Evolutionary conservation across 208 protist genomes (phyloP), one percentile per base, ranked within the genome.

Genomic region (Leishmania aethiopica): DNA sequence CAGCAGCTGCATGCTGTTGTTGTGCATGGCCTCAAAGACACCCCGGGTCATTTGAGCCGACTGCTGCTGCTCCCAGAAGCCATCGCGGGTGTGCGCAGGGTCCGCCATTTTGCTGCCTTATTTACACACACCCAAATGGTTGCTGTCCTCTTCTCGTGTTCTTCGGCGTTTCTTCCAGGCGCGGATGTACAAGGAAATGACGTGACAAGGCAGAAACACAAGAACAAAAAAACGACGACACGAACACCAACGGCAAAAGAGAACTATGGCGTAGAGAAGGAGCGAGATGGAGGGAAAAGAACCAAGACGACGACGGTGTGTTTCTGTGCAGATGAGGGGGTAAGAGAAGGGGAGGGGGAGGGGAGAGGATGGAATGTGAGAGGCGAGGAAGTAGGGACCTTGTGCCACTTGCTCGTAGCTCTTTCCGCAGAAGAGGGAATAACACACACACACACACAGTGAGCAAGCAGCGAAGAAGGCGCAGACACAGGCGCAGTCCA

Each of bases 1-100:
- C 67, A 91, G 80, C 72, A 88, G 37, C 66, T 85, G 78, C 77
- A 88, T 76, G 72, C 10, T 74, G 13, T 89, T 83, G 66, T 51
- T 81, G 64, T 86, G 78, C 62, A 90, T 79, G 13, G 66, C 74
- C 32, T 88, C 87, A 42, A 90, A 66, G 17, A 45, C 40, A 57
- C 72, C 71, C 51, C 66, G 82, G 19, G 53, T 47, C 67, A 81
- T 25, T 57, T 80, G 82, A n/a, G 77, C 28, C 1, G 59, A 57
- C 60, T 85, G 75, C 59, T 67, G 75, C 77, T 81, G 70, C 73
- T 85, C 82, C 47, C 82, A 78, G 37, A 85, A 85, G 57, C 51
- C 62, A 17, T 82, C 82, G 55, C 71, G 77, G 45, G 51, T 25
- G 51, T 69, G 64, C 8, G 77, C 32, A 19, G 77, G 53, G n/a